Evolutionary conservation across 116 monocot genomes (phyloP), one percentile per base, ranked within the genome.

Genomic region (Thalassia testudinum): DNA sequence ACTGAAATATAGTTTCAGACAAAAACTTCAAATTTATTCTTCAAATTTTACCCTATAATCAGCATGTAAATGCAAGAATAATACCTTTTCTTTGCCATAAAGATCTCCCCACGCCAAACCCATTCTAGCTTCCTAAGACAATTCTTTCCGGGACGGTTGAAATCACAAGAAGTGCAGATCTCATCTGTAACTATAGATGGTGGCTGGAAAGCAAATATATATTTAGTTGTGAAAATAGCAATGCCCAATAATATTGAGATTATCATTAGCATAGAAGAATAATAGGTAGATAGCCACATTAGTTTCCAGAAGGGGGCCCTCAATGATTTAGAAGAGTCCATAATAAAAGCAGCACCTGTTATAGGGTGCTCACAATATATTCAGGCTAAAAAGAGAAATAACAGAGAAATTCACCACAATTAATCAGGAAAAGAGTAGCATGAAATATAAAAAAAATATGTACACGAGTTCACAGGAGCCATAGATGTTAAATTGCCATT

Each of bases 61-160:
- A 50, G 24, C 11, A 10, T 24, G 22, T 24, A 5, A 5, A 22
- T n/a, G 4, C 19, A 20, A 24, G 17, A 61, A 7, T 49, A n/a
- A 0, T 25, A 95, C 93, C 87, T 97, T 66, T 63, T 82, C 57
- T 85, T 97, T 24, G 76, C 89, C 85, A 75, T 97, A 65, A 66
- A 97, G 21, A 77, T 74, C 69, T 97, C 97, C 26, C 97, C 97
- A 40, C 97, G 73, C 97, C 97, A 97, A 59, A 97, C 89, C 97
- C 97, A 97, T 56, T 97, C 97, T 58, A 97, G 97, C 56, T 79
- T 85, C 34, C 97, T 70, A 16, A 97, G 74, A 70, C 97, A 97
- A 49, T 71, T 97, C 64, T 97, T 97, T 50, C 85, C 97, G 50
- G 97, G 97, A 47, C 89, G 89, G 66, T 97, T 97, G 66, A 97